A percentile compares a stretch with the other conserved stretches of the same genome.
phyloP scores from a whole-genome alignment of 805 yeast species.

The Wickerhamiella parazyma region DNA sequence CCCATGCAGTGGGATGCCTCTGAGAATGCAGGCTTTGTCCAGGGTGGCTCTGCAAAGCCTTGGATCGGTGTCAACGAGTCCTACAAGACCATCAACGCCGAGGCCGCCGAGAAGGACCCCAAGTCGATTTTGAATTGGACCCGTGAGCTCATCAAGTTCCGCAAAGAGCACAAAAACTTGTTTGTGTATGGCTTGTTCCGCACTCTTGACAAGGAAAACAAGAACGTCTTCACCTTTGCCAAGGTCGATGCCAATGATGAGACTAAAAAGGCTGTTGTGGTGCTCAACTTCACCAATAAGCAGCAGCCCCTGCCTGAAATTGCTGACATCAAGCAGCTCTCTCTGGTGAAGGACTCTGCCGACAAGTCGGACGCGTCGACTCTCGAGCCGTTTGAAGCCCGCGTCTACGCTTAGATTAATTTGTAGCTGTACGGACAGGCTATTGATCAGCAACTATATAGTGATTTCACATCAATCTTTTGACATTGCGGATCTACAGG shows the following conservation, averaged over 20 bases:
- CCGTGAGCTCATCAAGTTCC: slow-evolving; percentile 30
- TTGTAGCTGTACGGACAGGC: too few species aligned
- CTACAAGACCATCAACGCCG: slow-evolving; percentile 37
- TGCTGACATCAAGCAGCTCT: not conserved
- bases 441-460: too few species aligned
- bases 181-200: slow-evolving; percentile 36
- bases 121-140: slow-evolving; percentile 36
- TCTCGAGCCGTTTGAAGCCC: not conserved
- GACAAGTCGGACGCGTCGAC: not conserved
- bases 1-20: slow-evolving; percentile 43
- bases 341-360: not conserved
- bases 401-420: not conserved
- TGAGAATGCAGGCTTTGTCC: slow-evolving; percentile 33
- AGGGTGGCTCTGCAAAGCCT: slow-evolving; percentile 30
- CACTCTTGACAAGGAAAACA: slow-evolving; percentile 33
- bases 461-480: too few species aligned
- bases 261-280: slow-evolving; percentile 28
- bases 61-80: slow-evolving; percentile 43
- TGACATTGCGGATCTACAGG: too few species aligned
- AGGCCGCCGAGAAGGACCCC: slow-evolving; percentile 33
- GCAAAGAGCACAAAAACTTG: slow-evolving; percentile 34
- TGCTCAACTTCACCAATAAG: slow-evolving; percentile 32
- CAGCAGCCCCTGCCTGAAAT: slow-evolving; percentile 5
- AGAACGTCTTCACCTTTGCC: slow-evolving; percentile 30
- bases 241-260: slow-evolving; percentile 24